Evolutionary conservation across 495 filamentous ascomycete species (phyloP), one percentile per base, ranked within the genome.

Genomic region (Tetracladium marchalianum): DNA sequence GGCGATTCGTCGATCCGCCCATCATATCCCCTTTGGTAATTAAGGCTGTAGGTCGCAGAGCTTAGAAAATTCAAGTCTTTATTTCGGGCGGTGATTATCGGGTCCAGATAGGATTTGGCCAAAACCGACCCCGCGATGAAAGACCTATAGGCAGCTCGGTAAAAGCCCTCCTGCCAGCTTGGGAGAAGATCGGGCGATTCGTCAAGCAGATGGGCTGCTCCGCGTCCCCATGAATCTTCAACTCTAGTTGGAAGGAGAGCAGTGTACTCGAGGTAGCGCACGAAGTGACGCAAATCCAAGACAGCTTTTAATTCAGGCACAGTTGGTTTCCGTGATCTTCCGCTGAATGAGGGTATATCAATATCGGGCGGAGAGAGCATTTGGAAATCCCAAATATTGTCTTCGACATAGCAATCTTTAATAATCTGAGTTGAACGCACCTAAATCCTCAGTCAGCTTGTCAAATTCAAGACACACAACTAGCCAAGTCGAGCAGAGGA

Each of bases 221-320:
- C 22, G 22, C 3, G 22, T 27, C 22, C 22, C 22, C 22, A 27
- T 27, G 22, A 27, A 27, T 27, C 22, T 7, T 27, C 22, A 27
- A 27, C 7, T 27, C 22, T 27, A 27, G 22, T 27, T 27, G 22
- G 22, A 27, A 27, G 22, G 22, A 27, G 22, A 27, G 22, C 22
- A 27, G 44, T 50, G 41, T 44, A 50, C 31, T 50, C 47, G 16
- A 50, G 39, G 32, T 37, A 50, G 27, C 47, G 41, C 35, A 50
- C 47, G 39, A 50, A 27, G 22, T 50, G 22, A 31, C 44, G 41
- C 41, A 50, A 35, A 31, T 50, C 44, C n/a, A 50, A 43, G 13
- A 50, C 47, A 44, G 44, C 47, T 36, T 50, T 44, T 15, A 50
- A 36, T 35, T 50, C 47, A 16, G 35, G 35, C 34, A 50, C 35